Evolutionary conservation across 2,329 filamentous ascomycete species (phyloP), one percentile per base, ranked within the genome.

Genomic region (Polytolypa hystricis): DNA sequence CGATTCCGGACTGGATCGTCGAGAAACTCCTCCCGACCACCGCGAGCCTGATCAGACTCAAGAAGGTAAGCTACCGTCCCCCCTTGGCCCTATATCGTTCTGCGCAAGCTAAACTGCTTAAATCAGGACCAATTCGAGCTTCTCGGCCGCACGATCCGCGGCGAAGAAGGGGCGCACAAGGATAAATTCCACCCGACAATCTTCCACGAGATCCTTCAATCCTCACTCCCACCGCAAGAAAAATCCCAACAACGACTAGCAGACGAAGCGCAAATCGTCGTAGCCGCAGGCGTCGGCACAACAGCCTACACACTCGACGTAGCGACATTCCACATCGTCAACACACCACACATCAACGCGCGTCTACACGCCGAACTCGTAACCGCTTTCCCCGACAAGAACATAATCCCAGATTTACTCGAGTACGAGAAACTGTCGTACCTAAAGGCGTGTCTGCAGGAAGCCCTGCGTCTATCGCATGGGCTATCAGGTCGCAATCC

Each of bases 211-310:
- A 33, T 50, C 10, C 45, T 46, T 18, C 25, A 36, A 4, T 31
- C 31, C 16, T 35, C 42, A 9, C 44, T 56, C 7, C 50, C 51
- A 4, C 29, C 38, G 3, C 11, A 37, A 3, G 52, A 57, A 28
- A 48, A 50, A 25, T 26, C 40, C n/a, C 30, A 38, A 1, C 14
- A 28, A 5, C 48, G 53, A 5, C 40, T 56, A 1, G 30, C 38
- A 30, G 45, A 55, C 8, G 53, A 56, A 42, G 50, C 49, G 5
- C 38, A 38, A 10, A 39, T 46, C 6, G 28, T 57, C 2, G 31
- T 54, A 11, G 50, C 36, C 7, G 55, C 51, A 21, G 55, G 51
- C n/a, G 35, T 51, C 9, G 47, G 48, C 14, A 55, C 54, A 3
- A 49, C 48, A 4, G 46, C 43, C 6, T 48, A 46, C 31, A 38